These are phyloP conservation scores for Ganoderma sinense DNA, from an alignment of 1,284 basidiomycete species.

Conservation along the genomic window DNA sequence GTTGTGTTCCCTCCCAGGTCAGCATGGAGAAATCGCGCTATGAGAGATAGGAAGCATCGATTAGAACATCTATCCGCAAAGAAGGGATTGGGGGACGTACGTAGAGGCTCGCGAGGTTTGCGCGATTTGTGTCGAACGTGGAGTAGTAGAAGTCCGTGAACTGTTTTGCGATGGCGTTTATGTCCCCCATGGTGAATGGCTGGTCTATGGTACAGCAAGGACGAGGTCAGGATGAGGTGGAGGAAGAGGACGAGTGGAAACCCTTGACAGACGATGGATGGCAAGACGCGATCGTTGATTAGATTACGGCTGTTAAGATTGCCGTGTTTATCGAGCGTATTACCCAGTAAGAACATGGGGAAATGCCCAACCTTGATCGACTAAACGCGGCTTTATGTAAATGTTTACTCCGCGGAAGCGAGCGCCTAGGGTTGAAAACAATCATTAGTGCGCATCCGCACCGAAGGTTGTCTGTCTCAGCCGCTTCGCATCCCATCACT, in stretches of 20 bases:
- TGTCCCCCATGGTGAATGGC: constrained; percentile 68
- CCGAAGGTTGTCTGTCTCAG: neutral
- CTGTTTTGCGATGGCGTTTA: constrained; percentile 67
- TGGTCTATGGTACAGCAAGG: constrained; percentile 26
- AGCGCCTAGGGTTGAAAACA: neutral
- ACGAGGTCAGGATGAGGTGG: constrained; percentile 23
- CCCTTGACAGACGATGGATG: constrained; percentile 23
- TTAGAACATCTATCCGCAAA: constrained; percentile 16
- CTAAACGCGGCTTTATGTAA: neutral
- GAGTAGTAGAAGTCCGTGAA: constrained; percentile 82
- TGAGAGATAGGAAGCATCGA: neutral
- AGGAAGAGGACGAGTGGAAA: constrained; percentile 13
- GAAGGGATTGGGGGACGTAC: constrained; percentile 53
- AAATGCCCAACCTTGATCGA: constrained; percentile 3
- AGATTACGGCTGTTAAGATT: constrained; percentile 24
- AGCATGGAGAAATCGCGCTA: constrained; percentile 91
- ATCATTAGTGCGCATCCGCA: neutral
- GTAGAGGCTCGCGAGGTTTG: constrained; percentile 68
- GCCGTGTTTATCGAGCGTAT: constrained; percentile 5
- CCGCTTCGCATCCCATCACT: constrained; percentile 21
- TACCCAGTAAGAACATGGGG: constrained; percentile 19
- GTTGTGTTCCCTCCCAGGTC: constrained; percentile 80
- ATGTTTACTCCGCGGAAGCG: neutral
- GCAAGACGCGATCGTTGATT: constrained; percentile 30
- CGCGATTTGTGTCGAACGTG: constrained; percentile 73